These are phyloP conservation scores for Murraya koenigii DNA, from an alignment of 345 rosid genomes.

Conservation along the genomic window DNA sequence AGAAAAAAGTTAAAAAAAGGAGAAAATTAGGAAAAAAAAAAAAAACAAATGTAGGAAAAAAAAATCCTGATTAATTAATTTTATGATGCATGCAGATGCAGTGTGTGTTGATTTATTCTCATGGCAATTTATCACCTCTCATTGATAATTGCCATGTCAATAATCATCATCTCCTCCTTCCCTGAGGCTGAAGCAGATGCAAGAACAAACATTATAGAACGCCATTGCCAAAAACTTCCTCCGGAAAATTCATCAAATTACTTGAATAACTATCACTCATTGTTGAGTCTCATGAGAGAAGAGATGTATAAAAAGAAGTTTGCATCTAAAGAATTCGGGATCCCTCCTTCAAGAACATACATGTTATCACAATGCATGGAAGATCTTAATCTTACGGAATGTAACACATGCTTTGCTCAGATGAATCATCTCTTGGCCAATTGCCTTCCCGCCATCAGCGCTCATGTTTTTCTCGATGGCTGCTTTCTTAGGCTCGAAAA, in stretches of 20 bases:
- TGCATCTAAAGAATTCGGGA: constrained; percentile 33
- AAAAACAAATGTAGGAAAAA: neutral
- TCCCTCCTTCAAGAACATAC: constrained; percentile 34
- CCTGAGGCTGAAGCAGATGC: constrained; percentile 20
- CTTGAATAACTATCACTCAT: constrained; percentile 16
- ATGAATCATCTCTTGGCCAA: constrained; percentile 28
- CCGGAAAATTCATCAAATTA: constrained; percentile 31
- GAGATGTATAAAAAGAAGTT: constrained; percentile 33
- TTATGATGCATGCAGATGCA: neutral
- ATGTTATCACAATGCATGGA: constrained; percentile 46
- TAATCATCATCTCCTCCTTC: neutral
- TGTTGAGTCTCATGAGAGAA: constrained; percentile 22
- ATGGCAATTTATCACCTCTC: constrained; percentile 21
- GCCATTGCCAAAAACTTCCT: constrained; percentile 21
- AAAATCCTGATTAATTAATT: neutral
- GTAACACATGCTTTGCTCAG: constrained; percentile 33
- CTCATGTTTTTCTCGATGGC: constrained; percentile 47
- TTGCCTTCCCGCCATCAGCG: constrained; percentile 44
- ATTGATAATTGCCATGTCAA: constrained; percentile 11
- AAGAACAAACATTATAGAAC: constrained; percentile 29
- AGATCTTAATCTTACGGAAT: constrained; percentile 40
- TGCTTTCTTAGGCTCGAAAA: constrained; percentile 50
- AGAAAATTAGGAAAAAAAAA: neutral
- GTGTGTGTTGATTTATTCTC: neutral
- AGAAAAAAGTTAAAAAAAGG: neutral